Conservation (phyloP, 192 early-diverging fungal genomes). For the Coemansia sp. region DNA sequence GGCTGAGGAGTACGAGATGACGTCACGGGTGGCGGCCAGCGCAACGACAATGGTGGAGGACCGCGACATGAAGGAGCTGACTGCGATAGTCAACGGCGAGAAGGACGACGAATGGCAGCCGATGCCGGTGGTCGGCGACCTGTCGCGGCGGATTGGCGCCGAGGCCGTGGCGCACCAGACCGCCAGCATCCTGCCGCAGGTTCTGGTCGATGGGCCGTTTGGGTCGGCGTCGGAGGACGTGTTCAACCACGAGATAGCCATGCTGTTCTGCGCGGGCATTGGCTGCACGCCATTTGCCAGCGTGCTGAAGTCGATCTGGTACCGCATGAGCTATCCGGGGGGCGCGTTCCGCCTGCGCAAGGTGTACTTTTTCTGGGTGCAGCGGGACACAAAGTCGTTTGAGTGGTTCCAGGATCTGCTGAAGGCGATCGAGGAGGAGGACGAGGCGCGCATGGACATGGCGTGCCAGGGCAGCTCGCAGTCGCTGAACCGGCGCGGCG, state of each 20-base stretch:
- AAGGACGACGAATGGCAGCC: slow-evolving; percentile 25
- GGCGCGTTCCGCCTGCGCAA: slow-evolving; percentile 61
- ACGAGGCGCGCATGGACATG: slow-evolving; percentile 45
- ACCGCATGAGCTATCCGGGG: slow-evolving; percentile 57
- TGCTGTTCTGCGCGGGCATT: slow-evolving; percentile 79
- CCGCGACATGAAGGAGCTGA: slow-evolving; percentile 28
- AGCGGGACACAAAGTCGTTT: slow-evolving; percentile 77
- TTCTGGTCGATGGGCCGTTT: slow-evolving; percentile 76
- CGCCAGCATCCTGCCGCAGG: slow-evolving; percentile 56
- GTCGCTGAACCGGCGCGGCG: slow-evolving; percentile 18
- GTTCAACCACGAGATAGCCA: slow-evolving; percentile 71
- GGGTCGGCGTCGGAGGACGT: slow-evolving; percentile 78
- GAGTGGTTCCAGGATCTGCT: slow-evolving; percentile 88
- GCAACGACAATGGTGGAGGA: slow-evolving; percentile 21
- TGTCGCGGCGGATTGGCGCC: slow-evolving; percentile 5
- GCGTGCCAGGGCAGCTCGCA: slow-evolving; percentile 10
- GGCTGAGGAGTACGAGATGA: slow-evolving; percentile 34
- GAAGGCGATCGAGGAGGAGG: slow-evolving; percentile 75
- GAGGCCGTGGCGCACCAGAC: slow-evolving; percentile 25
- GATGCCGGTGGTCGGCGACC: slow-evolving; percentile 5
- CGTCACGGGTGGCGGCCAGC: slow-evolving; percentile 3
- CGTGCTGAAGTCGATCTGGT: slow-evolving; percentile 79
- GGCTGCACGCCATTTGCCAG: slow-evolving; percentile 83
- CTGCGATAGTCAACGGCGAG: slow-evolving; percentile 31
- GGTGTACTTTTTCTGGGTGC: slow-evolving; percentile 85